Conservation (phyloP, 2,329 filamentous ascomycete genomes). For the Cucurbitaria berberidis region DNA sequence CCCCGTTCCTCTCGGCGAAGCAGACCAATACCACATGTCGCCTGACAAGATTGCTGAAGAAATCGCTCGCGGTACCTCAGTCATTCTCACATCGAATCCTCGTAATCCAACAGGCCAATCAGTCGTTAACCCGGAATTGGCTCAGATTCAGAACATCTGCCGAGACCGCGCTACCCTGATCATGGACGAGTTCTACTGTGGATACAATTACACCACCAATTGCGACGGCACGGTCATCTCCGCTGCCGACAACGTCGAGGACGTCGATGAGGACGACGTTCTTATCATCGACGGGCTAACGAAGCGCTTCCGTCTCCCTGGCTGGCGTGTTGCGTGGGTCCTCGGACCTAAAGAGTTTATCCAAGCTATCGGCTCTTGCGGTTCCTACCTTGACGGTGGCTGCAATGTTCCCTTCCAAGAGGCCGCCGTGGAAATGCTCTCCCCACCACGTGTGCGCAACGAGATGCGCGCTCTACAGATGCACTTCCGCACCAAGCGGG, state of each 20-base stretch:
- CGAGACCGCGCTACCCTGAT: slow-evolving; percentile 89
- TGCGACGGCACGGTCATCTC: slow-evolving; percentile 91
- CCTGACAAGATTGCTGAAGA: slow-evolving; percentile 92
- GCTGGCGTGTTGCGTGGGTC: slow-evolving; percentile 97
- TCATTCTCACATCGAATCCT: slow-evolving; percentile 94
- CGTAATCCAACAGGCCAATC: slow-evolving; percentile 93
- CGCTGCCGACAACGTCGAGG: slow-evolving; percentile 85
- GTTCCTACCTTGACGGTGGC: slow-evolving; percentile 92
- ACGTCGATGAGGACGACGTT: slow-evolving; percentile 80
- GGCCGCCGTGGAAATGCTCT: slow-evolving; percentile 90
- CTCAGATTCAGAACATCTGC: slow-evolving; percentile 91
- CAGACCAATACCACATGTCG: slow-evolving; percentile 92
- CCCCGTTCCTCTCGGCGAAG: slow-evolving; percentile 72
- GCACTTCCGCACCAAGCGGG: slow-evolving; percentile 92
- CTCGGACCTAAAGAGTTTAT: slow-evolving; percentile 96
- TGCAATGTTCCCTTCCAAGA: slow-evolving; percentile 96
- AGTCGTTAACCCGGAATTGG: slow-evolving; percentile 81
- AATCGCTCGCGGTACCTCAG: slow-evolving; percentile 76
- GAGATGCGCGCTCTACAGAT: slow-evolving; percentile 90
- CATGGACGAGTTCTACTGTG: slow-evolving; percentile 89
- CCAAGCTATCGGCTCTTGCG: slow-evolving; percentile 88
- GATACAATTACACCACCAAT: slow-evolving; percentile 93
- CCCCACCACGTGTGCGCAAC: slow-evolving; percentile 75
- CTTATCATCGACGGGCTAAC: slow-evolving; percentile 95
- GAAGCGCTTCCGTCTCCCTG: slow-evolving; percentile 94